Percentiles rank a stretch among this genome's conserved stretches.
Conservation (phyloP, 164 flowering plant genomes). For the Tetrastigma voinierianum region DNA sequence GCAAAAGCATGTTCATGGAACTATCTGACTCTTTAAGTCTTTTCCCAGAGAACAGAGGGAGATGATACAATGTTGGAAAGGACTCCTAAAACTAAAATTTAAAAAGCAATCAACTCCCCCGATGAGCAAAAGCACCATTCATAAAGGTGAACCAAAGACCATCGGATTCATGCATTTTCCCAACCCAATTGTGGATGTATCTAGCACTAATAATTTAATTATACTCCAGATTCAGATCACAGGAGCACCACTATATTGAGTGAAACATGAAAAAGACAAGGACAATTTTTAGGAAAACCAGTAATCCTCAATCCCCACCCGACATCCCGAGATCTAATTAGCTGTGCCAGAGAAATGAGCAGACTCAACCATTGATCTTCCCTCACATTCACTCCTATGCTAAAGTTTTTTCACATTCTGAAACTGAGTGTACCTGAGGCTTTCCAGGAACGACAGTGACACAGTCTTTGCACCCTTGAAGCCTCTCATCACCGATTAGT, state of each 20-base stretch:
- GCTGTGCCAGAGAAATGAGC: no score
- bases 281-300: no score
- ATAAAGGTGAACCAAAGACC: not conserved
- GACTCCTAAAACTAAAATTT: not conserved
- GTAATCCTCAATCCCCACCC: not conserved
- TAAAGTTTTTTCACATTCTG: not conserved
- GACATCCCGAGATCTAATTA: slow-evolving; percentile 23
- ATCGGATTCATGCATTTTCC: not conserved
- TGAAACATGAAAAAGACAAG: slow-evolving; percentile 8
- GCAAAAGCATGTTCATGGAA: slow-evolving; percentile 3
- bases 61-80: not conserved
- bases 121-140: not conserved
- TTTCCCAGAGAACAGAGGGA: not conserved
- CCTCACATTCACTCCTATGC: not conserved
- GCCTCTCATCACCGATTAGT: slow-evolving; percentile 78
- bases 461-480: slow-evolving; percentile 95
- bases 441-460: slow-evolving; percentile 77
- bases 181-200: not conserved
- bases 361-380: no score
- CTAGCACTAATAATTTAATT: not conserved
- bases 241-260: not conserved
- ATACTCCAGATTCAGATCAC: slow-evolving; percentile 11
- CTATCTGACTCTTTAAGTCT: not conserved
- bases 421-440: slow-evolving; percentile 70
- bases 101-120: not conserved